Percentiles rank a stretch among this genome's conserved stretches.
These are phyloP conservation scores for Cystofilobasidium bisporidii DNA, from an alignment of 768 basidiomycete species.

Conservation along the genomic window DNA sequence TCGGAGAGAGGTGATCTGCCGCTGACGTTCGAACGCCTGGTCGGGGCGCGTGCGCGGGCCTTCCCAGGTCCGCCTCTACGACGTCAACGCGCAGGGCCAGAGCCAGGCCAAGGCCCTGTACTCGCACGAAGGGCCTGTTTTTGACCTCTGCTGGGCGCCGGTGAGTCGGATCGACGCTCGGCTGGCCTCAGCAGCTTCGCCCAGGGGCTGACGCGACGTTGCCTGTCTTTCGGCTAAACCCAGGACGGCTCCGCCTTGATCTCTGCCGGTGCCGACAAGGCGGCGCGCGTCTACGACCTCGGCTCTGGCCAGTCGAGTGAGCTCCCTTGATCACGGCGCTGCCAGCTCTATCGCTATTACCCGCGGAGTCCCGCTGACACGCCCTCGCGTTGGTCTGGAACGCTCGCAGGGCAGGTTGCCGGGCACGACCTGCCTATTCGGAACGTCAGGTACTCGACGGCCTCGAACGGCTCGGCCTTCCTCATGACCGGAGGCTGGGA, in stretches of 20 bases:
- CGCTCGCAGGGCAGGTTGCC: conserved; percentile 55
- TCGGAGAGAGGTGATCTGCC: too few species aligned
- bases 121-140: conserved; percentile 76
- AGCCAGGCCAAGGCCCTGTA: conserved; percentile 86
- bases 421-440: conserved; percentile 84
- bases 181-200: too few species aligned
- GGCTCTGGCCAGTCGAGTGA: conserved; percentile 60
- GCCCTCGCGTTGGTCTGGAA: too few species aligned
- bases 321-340: too few species aligned
- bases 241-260: conserved; percentile 85
- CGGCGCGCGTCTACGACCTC: conserved; percentile 85
- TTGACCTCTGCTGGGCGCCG: conserved; percentile 84
- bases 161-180: too few species aligned
- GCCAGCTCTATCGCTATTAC: too few species aligned
- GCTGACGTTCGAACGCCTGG: background rate
- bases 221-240: background rate
- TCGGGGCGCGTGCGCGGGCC: background rate
- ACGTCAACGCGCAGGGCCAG: conserved; percentile 63
- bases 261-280: conserved; percentile 90
- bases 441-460: conserved; percentile 56
- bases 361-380: too few species aligned
- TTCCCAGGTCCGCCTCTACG: conserved; percentile 76
- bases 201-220: too few species aligned
- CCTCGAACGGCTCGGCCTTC: conserved; percentile 46
- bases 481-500: conserved; percentile 96